Base-by-base conservation (phyloP, 2,329 filamentous ascomycete species). In the Aspergillus persii region DNA sequence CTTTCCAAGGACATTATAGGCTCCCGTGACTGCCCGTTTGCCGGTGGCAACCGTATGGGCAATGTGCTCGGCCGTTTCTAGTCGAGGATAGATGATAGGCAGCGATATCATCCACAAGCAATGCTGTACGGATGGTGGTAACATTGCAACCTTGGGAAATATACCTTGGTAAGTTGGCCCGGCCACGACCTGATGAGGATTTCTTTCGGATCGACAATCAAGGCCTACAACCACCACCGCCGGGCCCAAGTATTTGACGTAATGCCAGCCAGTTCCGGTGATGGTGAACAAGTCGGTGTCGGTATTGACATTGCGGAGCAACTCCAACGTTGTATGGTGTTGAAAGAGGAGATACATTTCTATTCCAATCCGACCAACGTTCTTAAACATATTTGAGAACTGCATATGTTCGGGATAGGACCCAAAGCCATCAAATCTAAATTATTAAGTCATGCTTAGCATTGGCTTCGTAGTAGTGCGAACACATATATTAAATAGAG, bases 371-470 rank as follows among this genome's bases (percentile, higher is more conserved):
- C 95, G 87, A 27, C 95, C 95, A 70, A 98, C 96, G 72, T 98
- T 98, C 79, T 96, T 97, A 82, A 99, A 98, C 79, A 98, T 92
- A 64, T 96, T 89, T 18, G 92, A 97, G 66, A 91, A 91, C 72
- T 99, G 95, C 94, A 99, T 98, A 73, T 98, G 96, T 62, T 96
- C 92, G 0, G 95, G 95, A 70, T 98, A 99, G 1, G 92, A 96
- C 31, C 95, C 95, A 68, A 95, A 99, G 29, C 95, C 95, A 71
- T 99, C 95, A 68, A 99, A 99, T 59, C 92, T 96, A 3, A 23
- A 4, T 47, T 39, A n/a, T 41, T 15, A 15, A 7, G 36, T 6
- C 3, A n/a, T 4, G 4, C 36, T 12, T 36, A 41, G 12, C 36
- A n/a, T 41, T n/a, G n/a, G 36, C 12, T 12, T 41, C 36, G 15